A percentile compares a stretch with the other conserved stretches of the same genome.
phyloP scores from a whole-genome alignment of 2,329 filamentous ascomycete species.

The Fusarium torreyae region DNA sequence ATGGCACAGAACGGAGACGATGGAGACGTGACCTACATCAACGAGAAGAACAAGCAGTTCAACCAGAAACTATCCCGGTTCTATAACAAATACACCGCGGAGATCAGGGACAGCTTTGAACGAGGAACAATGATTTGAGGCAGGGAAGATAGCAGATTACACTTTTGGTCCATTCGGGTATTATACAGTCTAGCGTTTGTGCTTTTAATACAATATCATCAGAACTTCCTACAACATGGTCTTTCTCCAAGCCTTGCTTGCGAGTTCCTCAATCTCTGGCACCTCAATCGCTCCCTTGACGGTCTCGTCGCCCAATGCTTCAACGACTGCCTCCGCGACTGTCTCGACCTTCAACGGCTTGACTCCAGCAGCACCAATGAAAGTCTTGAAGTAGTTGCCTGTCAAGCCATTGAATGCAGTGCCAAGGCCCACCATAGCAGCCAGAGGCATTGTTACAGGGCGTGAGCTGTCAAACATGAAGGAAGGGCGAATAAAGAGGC shows the following conservation, averaged over 20 bases:
- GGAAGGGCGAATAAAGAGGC: conserved; percentile 85
- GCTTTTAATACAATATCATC: conserved; percentile 35
- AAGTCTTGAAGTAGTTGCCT: conserved; percentile 79
- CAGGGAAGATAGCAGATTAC: conserved; percentile 26
- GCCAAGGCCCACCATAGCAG: conserved; percentile 81
- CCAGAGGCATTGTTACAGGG: conserved; percentile 86
- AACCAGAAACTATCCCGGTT: conserved; percentile 97
- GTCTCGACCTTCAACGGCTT: conserved; percentile 91
- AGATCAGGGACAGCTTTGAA: conserved; percentile 98
- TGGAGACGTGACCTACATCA: conserved; percentile 97
- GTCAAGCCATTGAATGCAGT: conserved; percentile 83
- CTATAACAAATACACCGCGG: conserved; percentile 98
- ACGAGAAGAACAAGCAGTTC: conserved; percentile 99
- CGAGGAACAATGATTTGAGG: conserved; percentile 92
- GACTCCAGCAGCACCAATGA: conserved; percentile 86
- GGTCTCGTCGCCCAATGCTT: conserved; percentile 82
- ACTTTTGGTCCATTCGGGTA: conserved; percentile 36
- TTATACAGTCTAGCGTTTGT: conserved; percentile 55
- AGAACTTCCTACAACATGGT: conserved; percentile 78
- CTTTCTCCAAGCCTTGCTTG: conserved; percentile 87
- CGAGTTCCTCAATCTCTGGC: conserved; percentile 84
- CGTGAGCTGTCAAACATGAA: conserved; percentile 92
- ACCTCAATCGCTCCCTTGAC: conserved; percentile 84
- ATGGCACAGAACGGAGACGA: conserved; percentile 85
- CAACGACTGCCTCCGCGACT: conserved; percentile 91